Evolutionary conservation across 495 filamentous ascomycete genomes (phyloP), one percentile per base, ranked within the genome.

Genomic region (Talaromyces liani): DNA sequence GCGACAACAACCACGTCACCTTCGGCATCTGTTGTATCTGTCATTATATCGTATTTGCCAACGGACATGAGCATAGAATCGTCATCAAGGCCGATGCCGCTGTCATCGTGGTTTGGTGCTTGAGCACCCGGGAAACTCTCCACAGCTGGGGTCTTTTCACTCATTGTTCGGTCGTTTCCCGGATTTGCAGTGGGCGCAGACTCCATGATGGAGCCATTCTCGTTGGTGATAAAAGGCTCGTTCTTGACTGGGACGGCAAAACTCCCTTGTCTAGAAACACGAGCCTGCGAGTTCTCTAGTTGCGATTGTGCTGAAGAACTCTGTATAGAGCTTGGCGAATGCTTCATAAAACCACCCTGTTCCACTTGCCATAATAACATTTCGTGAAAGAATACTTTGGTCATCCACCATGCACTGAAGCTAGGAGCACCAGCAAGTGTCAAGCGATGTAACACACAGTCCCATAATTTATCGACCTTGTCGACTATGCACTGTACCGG

Each of bases 341-440:
- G 83, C 55, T 85, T 84, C 80, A 97, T 85, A 71, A 97, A 97
- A 0, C 94, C 94, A 20, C 94, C 94, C 62, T 92, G 88, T 68
- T 97, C 92, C 0, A 91, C 93, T 67, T 95, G 81, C 85, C 94
- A 98, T 41, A 87, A 77, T 68, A 92, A 85, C 92, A 96, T 95
- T 75, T 97, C 94, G 71, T 97, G 93, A 60, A 98, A 84, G 80
- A 92, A 98, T 60, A 93, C 91, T 71, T 97, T 96, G n/a, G 91
- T 92, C 61, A 97, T 89, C 92, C 94, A 97, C 94, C 94, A 98
- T 2, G 90, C 87, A 14, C 91, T 91, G 70, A 97, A 98, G 68
- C 91, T 96, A 64, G 87, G 84, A 9, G 90, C 91, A 64, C 89
- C 87, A 25, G 83, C 83, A 24, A 97, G 86, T 7, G 93, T 97